A percentile compares a stretch with the other conserved stretches of the same genome.
phyloP scores from a whole-genome alignment of 345 rosid genomes.

The Microthlaspi erraticum region DNA sequence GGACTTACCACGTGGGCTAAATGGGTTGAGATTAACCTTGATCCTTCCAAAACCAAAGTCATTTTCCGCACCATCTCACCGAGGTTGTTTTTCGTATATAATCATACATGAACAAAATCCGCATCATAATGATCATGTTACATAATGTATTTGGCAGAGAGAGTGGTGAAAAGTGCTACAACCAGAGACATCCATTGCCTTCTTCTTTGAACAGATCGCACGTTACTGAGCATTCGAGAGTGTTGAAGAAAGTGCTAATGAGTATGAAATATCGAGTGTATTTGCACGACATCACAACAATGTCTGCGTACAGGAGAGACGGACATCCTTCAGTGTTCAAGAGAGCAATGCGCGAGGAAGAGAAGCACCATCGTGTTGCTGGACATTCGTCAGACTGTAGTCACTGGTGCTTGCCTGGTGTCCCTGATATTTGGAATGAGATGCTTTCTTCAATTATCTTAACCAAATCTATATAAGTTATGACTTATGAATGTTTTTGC shows the following conservation, averaged over 20 bases:
- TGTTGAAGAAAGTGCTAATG: slow-evolving; percentile 67
- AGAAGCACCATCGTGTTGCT: slow-evolving; percentile 51
- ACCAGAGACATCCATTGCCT: slow-evolving; percentile 72
- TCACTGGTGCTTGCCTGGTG: slow-evolving; percentile 99
- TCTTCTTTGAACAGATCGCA: slow-evolving; percentile 62
- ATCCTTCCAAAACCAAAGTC: slow-evolving; percentile 61
- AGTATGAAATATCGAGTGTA: slow-evolving; percentile 78
- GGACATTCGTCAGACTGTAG: slow-evolving; percentile 76
- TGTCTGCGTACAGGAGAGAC: slow-evolving; percentile 81
- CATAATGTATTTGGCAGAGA: slow-evolving; percentile 55
- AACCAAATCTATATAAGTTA: slow-evolving; percentile 28
- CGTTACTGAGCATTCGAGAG: slow-evolving; percentile 64
- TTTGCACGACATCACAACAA: slow-evolving; percentile 76
- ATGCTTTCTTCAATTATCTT: slow-evolving; percentile 56
- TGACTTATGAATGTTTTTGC: background rate
- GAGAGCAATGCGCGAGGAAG: slow-evolving; percentile 57
- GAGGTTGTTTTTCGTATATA: slow-evolving; percentile 32
- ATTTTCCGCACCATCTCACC: slow-evolving; percentile 87
- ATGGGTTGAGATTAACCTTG: slow-evolving; percentile 83
- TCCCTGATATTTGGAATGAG: slow-evolving; percentile 95
- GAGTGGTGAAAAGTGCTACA: slow-evolving; percentile 87
- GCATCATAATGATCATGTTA: too few relatives aligned
- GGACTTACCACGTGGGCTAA: slow-evolving; percentile 81
- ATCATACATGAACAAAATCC: background rate
- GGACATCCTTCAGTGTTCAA: slow-evolving; percentile 93